Percentiles rank a stretch among this genome's conserved stretches.
phyloP scores from a whole-genome alignment of 495 filamentous ascomycete species.

The Trichocladium uniseriatum region DNA sequence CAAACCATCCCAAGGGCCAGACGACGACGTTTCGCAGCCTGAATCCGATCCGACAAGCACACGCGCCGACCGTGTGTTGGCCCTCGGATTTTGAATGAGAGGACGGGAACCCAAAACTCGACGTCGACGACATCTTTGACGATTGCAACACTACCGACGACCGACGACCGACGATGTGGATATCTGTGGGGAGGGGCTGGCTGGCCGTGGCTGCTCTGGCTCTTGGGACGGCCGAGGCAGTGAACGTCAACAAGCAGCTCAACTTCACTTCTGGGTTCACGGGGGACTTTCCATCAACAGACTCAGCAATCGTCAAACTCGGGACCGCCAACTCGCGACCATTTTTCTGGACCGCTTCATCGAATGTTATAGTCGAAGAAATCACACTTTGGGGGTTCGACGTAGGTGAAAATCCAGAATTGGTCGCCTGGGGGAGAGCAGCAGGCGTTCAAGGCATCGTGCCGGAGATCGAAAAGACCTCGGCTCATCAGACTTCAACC shows the following conservation, averaged over 20 bases:
- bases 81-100: neutral
- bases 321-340: neutral
- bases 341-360: neutral
- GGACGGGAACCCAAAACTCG: neutral
- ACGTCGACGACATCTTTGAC: neutral
- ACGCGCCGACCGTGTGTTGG: neutral
- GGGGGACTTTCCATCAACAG: neutral
- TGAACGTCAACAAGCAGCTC: too few species aligned
- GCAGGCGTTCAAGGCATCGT: too few species aligned
- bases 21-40: too few species aligned
- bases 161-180: constrained; percentile 15
- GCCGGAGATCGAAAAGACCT: too few species aligned
- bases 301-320: neutral
- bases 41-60: too few species aligned
- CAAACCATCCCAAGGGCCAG: too few species aligned
- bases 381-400: neutral
- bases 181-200: constrained; percentile 10
- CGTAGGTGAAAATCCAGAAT: too few species aligned
- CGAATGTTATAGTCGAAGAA: neutral
- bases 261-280: neutral
- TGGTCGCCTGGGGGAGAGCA: too few species aligned
- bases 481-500: too few species aligned
- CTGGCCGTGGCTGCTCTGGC: constrained; percentile 8
- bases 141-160: neutral
- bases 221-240: constrained; percentile 2